Base-by-base conservation (phyloP, 768 basidiomycete genomes). In the Sistotremastrum niveocremeum region DNA sequence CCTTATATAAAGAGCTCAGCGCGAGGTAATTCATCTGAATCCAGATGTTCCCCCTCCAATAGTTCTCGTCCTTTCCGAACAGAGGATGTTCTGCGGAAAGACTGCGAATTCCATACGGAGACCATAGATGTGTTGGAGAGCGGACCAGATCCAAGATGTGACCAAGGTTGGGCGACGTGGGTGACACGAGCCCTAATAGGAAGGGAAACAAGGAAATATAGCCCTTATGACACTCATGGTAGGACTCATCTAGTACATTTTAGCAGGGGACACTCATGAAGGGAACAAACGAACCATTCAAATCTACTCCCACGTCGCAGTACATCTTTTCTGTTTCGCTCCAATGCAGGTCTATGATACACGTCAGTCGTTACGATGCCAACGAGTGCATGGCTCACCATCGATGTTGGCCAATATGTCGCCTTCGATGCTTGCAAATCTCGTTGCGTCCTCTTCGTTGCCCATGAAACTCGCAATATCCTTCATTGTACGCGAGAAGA, bases 41-140 rank as follows among this genome's bases (percentile, higher is more conserved):
- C 93, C 93, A 97, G 42, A 98, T 84, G 3, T 93, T 87, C 1
- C 94, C 91, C 56, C 82, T 83, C 93, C 93, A 98, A 62, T 98
- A 98, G 65, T 98, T 87, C 63, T 98, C 93, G 41, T 84, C 94
- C 54, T 76, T 66, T 9, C 91, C 93, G 55, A 90, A 97, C 42
- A 86, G 75, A n/a, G 83, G 77, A 57, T 97, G 89, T 12, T 79
- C 76, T n/a, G 74, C 79, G 5, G 85, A 89, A 45, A 98, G 65
- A 51, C 88, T 93, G 31, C 93, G 81, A 34, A 97, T 66, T 30
- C 94, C 93, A 58, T 79, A 91, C 1, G 77, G 72, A 2, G 90
- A 94, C 94, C 94, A 97, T 33, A 98, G 73, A 51, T 90, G 84
- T 31, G 79, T 65, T 0, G 89, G 86, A 59, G 88, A 81, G 10